A percentile compares a stretch with the other conserved stretches of the same genome.
These are phyloP conservation scores for Calonectria ilicicola DNA, from an alignment of 2,329 filamentous ascomycete species.

Conservation along the genomic window DNA sequence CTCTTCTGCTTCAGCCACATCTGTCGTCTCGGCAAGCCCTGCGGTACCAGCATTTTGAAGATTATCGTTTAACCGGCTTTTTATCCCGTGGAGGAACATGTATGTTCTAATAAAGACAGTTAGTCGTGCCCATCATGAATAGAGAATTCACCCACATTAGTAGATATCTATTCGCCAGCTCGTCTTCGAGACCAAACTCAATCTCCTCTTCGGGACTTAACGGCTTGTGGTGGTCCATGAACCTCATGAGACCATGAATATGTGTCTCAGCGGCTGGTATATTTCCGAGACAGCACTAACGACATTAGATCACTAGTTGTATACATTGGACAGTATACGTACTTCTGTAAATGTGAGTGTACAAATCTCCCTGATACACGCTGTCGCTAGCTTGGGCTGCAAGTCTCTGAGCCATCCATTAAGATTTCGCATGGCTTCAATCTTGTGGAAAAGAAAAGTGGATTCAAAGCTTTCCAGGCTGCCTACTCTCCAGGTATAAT, in stretches of 20 bases:
- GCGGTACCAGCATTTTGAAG: not conserved
- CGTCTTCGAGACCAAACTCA: slow-evolving; percentile 25
- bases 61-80: slow-evolving; percentile 34
- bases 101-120: slow-evolving; percentile 21
- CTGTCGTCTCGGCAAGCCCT: not conserved
- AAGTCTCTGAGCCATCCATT: slow-evolving; percentile 22
- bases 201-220: not conserved
- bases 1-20: not conserved
- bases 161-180: slow-evolving; percentile 32
- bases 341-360: slow-evolving; percentile 36
- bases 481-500: slow-evolving; percentile 35
- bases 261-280: slow-evolving; percentile 31
- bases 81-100: slow-evolving; percentile 38
- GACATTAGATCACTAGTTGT: not conserved
- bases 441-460: slow-evolving; percentile 36
- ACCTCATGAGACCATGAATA: slow-evolving; percentile 31
- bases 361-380: slow-evolving; percentile 31
- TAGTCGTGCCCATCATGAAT: not conserved
- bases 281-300: slow-evolving; percentile 35
- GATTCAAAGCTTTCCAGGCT: slow-evolving; percentile 27
- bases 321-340: not conserved
- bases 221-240: slow-evolving; percentile 35
- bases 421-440: slow-evolving; percentile 30
- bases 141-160: slow-evolving; percentile 22
- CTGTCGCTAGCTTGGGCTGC: not conserved